Conservation (phyloP, 331 rosid species). For the Arachis monticola region DNA sequence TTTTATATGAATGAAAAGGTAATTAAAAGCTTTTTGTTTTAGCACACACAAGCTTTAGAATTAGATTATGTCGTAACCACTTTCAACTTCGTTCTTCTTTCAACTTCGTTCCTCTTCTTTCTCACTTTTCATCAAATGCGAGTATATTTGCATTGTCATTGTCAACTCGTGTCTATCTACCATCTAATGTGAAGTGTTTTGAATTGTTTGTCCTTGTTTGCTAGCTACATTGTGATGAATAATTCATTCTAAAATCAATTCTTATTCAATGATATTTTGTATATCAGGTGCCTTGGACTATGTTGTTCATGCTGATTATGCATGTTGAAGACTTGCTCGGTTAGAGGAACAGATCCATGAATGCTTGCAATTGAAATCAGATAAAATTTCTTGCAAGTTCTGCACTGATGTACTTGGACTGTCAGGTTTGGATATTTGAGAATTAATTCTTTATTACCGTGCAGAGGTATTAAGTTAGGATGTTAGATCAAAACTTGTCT, state of each 20-base stretch:
- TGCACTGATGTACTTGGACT: slow-evolving; percentile 52
- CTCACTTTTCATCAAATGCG: slow-evolving; percentile 1
- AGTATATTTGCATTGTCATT: not conserved
- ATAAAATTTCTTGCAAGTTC: slow-evolving; percentile 62
- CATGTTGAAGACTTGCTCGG: slow-evolving; percentile 81
- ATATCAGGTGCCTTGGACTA: slow-evolving; percentile 66
- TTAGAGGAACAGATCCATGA: slow-evolving; percentile 61
- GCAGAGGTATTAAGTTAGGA: not conserved
- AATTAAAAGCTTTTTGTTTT: slow-evolving; percentile 41
- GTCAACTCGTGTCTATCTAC: slow-evolving; percentile 23
- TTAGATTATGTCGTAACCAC: slow-evolving; percentile 33
- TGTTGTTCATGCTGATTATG: slow-evolving; percentile 88
- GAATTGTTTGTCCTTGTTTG: slow-evolving; percentile 9
- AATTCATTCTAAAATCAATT: slow-evolving; percentile 18
- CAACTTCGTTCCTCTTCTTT: too few relatives aligned
- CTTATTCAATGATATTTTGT: slow-evolving; percentile 2
- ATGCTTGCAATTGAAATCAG: slow-evolving; percentile 55
- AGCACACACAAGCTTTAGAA: slow-evolving; percentile 11
- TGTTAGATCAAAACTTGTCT: too few relatives aligned
- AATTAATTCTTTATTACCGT: not conserved
- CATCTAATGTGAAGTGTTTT: slow-evolving; percentile 19
- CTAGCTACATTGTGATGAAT: not conserved
- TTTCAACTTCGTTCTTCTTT: slow-evolving; percentile 20
- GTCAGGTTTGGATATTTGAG: slow-evolving; percentile 45
- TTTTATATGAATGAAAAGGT: slow-evolving; percentile 70